phyloP scores from a whole-genome alignment of 305 asterid genomes.

The Fraxinus nigra region DNA sequence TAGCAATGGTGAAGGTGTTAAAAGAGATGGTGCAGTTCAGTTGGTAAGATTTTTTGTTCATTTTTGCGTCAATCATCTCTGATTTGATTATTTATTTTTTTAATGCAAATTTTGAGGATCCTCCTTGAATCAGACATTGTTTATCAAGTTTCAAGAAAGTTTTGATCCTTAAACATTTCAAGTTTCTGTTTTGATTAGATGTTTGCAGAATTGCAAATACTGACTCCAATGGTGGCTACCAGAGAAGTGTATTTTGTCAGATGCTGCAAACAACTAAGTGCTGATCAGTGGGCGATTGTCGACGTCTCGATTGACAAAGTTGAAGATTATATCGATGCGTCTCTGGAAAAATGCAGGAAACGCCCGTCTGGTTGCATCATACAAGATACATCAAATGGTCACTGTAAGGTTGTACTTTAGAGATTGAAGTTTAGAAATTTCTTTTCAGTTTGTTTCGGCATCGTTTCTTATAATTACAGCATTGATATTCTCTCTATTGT shows the following conservation, averaged over 20 bases:
- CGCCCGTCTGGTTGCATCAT: constrained; percentile 90
- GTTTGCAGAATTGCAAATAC: constrained; percentile 86
- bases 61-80: not conserved
- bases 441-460: not conserved
- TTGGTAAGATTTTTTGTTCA: constrained; percentile 39
- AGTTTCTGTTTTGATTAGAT: constrained; percentile 36
- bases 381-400: constrained; percentile 72
- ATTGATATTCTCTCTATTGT: not conserved
- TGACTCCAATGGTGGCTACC: constrained; percentile 74
- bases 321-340: constrained; percentile 52
- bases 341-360: constrained; percentile 61
- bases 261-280: constrained; percentile 52
- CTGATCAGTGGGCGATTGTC: constrained; percentile 73
- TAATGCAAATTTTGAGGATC: not conserved
- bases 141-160: not conserved
- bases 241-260: constrained; percentile 75
- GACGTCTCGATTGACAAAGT: constrained; percentile 73
- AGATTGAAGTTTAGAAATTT: not conserved
- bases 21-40: constrained; percentile 62
- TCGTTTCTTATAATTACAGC: not conserved
- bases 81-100: not conserved
- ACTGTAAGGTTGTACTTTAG: constrained; percentile 61
- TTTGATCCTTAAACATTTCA: not conserved
- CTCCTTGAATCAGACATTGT: not conserved
- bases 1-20: constrained; percentile 60